Evolutionary conservation across 441 rosid genomes (phyloP), one percentile per base, ranked within the genome.

Genomic region (Populus hybrid): DNA sequence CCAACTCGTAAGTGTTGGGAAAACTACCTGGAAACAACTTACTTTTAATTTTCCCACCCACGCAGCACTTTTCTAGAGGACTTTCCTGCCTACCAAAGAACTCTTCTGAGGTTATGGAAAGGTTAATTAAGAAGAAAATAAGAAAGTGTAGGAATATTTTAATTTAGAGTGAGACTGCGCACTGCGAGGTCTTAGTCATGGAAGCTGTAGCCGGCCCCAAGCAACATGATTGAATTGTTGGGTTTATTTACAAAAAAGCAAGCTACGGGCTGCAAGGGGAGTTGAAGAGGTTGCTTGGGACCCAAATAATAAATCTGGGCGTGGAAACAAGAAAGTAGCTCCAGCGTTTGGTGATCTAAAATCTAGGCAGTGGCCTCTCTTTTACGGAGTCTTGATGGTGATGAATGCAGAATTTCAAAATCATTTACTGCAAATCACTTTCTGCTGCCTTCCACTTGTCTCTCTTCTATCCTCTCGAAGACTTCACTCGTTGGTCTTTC

Each of bases 31-130:
- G 57, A 50, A 67, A 67, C 14, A 23, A 67, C 8, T 11, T 69
- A 23, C 72, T 69, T 68, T 70, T 30, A 57, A 42, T 63, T 59
- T 69, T n/a, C 38, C 69, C 69, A 11, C 32, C 5, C 36, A 40
- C 11, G 35, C 23, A 5, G 8, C 32, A 66, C 36, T 72, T 77
- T 35, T 42, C n/a, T 36, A 36, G 59, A 65, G 10, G 36, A 59
- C 77, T 57, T 73, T 16, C 28, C 35, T 5, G 26, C 24, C 57
- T 65, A 72, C 50, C 67, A 78, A 66, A 72, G 80, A 78, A 65
- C 46, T 16, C 1, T 30, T 68, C n/a, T 10, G 21, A 3, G 16
- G 11, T 32, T 1, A 12, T 8, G 23, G 8, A 65, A 36, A 23
- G 26, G 71, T 42, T 42, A 38, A 38, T 42, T 42, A 38, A 38